Evolutionary conservation across 768 basidiomycete species (phyloP).

Genomic region (Naganishia randhawae): DNA sequence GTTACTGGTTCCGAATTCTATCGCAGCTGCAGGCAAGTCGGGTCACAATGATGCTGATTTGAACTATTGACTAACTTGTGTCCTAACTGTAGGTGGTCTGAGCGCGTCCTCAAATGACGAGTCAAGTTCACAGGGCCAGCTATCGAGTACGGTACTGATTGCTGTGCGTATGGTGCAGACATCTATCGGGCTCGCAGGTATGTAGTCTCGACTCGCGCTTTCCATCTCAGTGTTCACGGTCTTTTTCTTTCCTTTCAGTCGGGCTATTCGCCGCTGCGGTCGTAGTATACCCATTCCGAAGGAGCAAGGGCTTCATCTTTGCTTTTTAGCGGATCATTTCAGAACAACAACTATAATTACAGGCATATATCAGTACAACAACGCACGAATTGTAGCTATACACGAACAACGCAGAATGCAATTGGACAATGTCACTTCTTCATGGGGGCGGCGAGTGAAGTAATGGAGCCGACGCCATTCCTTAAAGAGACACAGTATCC

Average conservation of each 20-base stretch:
- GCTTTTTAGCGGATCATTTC: slow-evolving; percentile 30
- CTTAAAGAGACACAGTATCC: not conserved
- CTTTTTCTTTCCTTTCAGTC: slow-evolving; percentile 20
- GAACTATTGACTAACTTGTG: too few relatives aligned
- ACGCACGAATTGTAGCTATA: not conserved
- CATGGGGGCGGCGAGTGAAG: not conserved
- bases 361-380: not conserved
- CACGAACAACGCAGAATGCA: not conserved
- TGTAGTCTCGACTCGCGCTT: not conserved
- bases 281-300: slow-evolving; percentile 42
- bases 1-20: slow-evolving; percentile 39
- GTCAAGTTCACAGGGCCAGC: slow-evolving; percentile 5
- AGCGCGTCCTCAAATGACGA: slow-evolving; percentile 21
- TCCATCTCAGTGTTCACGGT: not conserved
- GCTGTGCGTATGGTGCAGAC: slow-evolving; percentile 39
- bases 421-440: not conserved
- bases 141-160: slow-evolving; percentile 32
- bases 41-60: not conserved
- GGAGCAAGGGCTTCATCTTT: slow-evolving; percentile 39
- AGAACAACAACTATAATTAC: not conserved
- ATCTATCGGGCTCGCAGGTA: slow-evolving; percentile 39
- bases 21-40: slow-evolving; percentile 41
- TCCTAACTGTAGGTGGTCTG: slow-evolving; percentile 13
- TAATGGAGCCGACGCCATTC: not conserved
- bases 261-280: slow-evolving; percentile 41